These are phyloP conservation scores for Aspergillus sp. DNA, from an alignment of 2,329 filamentous ascomycete species.

Conservation along the genomic window DNA sequence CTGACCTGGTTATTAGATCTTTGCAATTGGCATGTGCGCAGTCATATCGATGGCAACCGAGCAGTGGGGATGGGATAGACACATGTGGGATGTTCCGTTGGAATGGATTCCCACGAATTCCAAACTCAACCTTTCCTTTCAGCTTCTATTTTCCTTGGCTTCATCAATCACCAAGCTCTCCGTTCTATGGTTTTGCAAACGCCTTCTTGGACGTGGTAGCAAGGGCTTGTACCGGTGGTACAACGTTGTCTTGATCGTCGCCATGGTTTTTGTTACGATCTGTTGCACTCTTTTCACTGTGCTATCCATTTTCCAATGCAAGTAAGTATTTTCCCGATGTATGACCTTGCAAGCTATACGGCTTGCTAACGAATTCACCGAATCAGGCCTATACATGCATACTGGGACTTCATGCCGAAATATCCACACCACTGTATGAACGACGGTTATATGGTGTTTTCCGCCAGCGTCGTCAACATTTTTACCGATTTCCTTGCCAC, in stretches of 20 bases:
- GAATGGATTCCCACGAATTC: slow-evolving; percentile 28
- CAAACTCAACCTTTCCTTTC: slow-evolving; percentile 37
- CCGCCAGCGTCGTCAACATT: slow-evolving; percentile 39
- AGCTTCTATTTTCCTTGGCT: slow-evolving; percentile 38
- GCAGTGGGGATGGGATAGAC: slow-evolving; percentile 39
- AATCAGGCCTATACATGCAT: slow-evolving; percentile 32
- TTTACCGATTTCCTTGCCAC: slow-evolving; percentile 38
- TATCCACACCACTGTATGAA: slow-evolving; percentile 31
- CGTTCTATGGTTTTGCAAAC: slow-evolving; percentile 38
- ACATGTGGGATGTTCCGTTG: slow-evolving; percentile 42
- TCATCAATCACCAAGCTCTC: slow-evolving; percentile 39
- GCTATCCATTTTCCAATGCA: slow-evolving; percentile 39
- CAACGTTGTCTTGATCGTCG: slow-evolving; percentile 21
- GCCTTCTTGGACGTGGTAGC: slow-evolving; percentile 28
- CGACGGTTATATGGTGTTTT: slow-evolving; percentile 30
- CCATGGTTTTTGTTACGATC: slow-evolving; percentile 33
- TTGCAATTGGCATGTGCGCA: slow-evolving; percentile 36
- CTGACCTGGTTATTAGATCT: slow-evolving; percentile 22
- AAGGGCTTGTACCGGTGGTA: slow-evolving; percentile 28
- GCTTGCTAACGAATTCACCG: not conserved
- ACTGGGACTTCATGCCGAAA: slow-evolving; percentile 29
- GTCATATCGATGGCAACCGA: slow-evolving; percentile 34
- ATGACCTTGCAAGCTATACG: slow-evolving; percentile 2
- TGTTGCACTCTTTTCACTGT: slow-evolving; percentile 32
- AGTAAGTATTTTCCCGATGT: slow-evolving; percentile 23